Evolutionary conservation across 2,329 filamentous ascomycete genomes (phyloP).

Genomic region (Nakataea oryzae): DNA sequence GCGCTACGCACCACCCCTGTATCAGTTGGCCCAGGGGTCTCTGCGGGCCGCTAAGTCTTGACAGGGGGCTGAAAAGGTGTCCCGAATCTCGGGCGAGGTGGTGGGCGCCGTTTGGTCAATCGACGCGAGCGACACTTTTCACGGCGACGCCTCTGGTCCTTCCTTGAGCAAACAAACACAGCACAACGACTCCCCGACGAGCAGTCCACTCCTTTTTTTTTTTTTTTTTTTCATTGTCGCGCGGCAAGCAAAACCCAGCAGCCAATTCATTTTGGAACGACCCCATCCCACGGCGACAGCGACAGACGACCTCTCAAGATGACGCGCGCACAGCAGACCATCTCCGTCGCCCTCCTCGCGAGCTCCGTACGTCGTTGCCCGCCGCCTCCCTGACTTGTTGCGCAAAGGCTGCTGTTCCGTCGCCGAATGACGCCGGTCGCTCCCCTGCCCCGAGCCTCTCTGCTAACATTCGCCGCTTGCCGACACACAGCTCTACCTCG

Average conservation of each 20-base stretch:
- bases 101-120: background rate
- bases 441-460: no score
- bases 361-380: conserved; percentile 65
- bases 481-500: conserved; percentile 68
- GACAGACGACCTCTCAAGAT: conserved; percentile 38
- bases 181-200: background rate
- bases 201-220: background rate
- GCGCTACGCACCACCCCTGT: background rate
- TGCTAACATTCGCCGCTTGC: conserved; percentile 10
- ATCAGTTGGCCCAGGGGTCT: background rate
- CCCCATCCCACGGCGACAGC: no score
- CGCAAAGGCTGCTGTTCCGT: background rate
- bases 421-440: background rate
- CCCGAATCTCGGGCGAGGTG: background rate
- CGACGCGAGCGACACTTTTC: background rate
- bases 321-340: conserved; percentile 89
- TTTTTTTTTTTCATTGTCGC: no score
- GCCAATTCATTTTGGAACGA: no score
- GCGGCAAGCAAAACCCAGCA: background rate
- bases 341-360: conserved; percentile 78
- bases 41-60: no score
- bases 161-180: background rate
- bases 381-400: conserved; percentile 1
- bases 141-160: background rate
- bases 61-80: background rate